Evolutionary conservation across 2,329 filamentous ascomycete species (phyloP).

Genomic region (Venturia effusa): DNA sequence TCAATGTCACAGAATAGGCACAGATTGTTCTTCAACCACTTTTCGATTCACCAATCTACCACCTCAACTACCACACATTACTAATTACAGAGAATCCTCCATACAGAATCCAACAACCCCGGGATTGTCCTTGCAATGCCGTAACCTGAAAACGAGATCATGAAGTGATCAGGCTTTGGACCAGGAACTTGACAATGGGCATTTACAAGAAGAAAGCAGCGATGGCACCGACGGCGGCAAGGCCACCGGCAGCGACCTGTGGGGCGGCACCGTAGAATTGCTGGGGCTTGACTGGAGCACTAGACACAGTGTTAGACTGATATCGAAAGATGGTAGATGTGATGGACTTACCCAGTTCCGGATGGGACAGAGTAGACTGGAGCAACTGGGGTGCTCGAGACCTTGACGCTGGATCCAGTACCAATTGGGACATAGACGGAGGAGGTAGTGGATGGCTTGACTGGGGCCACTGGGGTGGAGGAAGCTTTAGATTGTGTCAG

Average conservation of each 20-base stretch:
- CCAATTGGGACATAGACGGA: not conserved
- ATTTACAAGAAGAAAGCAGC: slow-evolving; percentile 10
- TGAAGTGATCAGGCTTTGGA: slow-evolving; percentile 1
- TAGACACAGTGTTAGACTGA: not conserved
- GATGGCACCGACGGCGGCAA: slow-evolving; percentile 9
- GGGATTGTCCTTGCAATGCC: slow-evolving; percentile 2
- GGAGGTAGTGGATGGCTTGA: not conserved
- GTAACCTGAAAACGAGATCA: slow-evolving; percentile 8
- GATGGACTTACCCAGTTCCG: slow-evolving; percentile 8
- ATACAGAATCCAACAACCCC: slow-evolving; percentile 1
- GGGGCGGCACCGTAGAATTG: slow-evolving; percentile 9
- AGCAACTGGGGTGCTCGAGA: not conserved
- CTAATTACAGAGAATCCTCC: slow-evolving; percentile 3
- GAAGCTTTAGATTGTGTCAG: slow-evolving; percentile 7
- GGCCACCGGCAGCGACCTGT: slow-evolving; percentile 3
- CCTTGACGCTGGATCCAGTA: not conserved
- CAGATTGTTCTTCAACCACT: not conserved
- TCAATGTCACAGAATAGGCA: not conserved
- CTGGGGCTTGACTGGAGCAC: not conserved
- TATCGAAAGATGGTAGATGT: not conserved
- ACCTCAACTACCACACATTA: not conserved
- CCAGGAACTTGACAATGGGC: slow-evolving; percentile 2
- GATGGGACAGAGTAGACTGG: not conserved
- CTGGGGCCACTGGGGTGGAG: slow-evolving; percentile 4
- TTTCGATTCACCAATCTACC: not conserved